These are phyloP conservation scores for Botrytis porri DNA, from an alignment of 2,329 filamentous ascomycete genomes.

Conservation along the genomic window DNA sequence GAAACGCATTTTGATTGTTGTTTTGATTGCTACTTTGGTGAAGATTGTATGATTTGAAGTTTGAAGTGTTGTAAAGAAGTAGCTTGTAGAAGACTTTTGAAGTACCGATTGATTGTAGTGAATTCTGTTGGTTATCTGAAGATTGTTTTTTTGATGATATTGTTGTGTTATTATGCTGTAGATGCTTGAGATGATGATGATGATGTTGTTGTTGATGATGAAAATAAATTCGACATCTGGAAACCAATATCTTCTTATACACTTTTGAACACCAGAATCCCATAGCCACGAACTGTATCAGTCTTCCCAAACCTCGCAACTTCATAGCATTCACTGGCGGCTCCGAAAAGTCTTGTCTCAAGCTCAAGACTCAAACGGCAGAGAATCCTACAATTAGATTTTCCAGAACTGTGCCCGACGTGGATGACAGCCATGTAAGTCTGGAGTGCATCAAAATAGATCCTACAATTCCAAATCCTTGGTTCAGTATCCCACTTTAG, in stretches of 20 bases:
- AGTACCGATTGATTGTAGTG: neutral
- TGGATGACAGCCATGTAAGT: neutral
- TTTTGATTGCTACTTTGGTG: neutral
- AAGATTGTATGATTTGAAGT: neutral
- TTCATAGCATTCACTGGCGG: neutral
- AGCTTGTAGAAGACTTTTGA: neutral
- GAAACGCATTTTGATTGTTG: slow-evolving; percentile 4
- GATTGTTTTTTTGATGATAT: neutral
- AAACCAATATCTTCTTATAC: slow-evolving; percentile 5
- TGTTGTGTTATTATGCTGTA: neutral
- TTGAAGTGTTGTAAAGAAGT: too few species aligned
- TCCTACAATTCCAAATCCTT: slow-evolving; percentile 2
- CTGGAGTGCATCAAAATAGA: slow-evolving; percentile 5
- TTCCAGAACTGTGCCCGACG: neutral
- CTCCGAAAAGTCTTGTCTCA: neutral
- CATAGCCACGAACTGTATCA: neutral
- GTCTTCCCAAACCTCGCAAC: neutral
- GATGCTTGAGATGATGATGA: neutral
- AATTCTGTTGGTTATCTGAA: neutral
- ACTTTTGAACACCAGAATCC: neutral
- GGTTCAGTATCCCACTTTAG: neutral
- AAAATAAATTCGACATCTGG: neutral
- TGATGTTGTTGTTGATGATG: slow-evolving; percentile 1
- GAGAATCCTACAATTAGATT: slow-evolving; percentile 1
- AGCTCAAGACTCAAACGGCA: neutral